Conservation (phyloP, 2,329 filamentous ascomycete genomes). For the Harringtonia aguacate region DNA sequence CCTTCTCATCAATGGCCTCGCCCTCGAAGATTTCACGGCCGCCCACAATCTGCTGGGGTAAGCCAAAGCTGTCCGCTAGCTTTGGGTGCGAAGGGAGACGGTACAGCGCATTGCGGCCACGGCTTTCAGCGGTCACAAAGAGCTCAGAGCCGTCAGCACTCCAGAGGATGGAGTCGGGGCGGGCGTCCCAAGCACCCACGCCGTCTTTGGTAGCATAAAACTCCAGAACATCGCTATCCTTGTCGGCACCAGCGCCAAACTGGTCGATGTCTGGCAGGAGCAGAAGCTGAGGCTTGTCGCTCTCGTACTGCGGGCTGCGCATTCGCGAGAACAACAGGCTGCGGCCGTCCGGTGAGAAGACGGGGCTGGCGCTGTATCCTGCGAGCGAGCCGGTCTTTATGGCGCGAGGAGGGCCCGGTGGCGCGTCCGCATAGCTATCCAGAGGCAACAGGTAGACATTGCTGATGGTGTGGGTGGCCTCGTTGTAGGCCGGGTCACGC, state of each 20-base stretch:
- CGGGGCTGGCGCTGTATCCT: constrained; percentile 56
- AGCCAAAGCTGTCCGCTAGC: constrained; percentile 18
- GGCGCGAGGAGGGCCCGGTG: constrained; percentile 28
- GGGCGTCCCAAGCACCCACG: constrained; percentile 51
- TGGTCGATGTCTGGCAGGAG: constrained; percentile 51
- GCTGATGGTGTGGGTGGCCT: constrained; percentile 67
- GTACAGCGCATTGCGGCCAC: constrained; percentile 53
- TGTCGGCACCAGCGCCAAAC: constrained; percentile 21
- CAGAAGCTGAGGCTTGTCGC: constrained; percentile 62
- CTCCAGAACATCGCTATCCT: constrained; percentile 38
- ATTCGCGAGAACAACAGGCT: constrained; percentile 70
- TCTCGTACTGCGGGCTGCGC: constrained; percentile 67
- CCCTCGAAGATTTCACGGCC: constrained; percentile 12
- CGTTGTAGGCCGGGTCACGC: constrained; percentile 61
- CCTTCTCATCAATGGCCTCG: not conserved
- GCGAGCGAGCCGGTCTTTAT: constrained; percentile 36
- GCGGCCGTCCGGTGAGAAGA: constrained; percentile 64
- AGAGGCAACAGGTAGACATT: constrained; percentile 68
- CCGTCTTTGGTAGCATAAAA: constrained; percentile 52
- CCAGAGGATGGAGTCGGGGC: constrained; percentile 46
- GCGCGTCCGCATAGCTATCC: constrained; percentile 49
- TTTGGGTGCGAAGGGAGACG: constrained; percentile 45
- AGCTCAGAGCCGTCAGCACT: constrained; percentile 49
- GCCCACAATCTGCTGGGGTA: constrained; percentile 37
- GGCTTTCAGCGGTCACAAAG: constrained; percentile 64